Evolutionary conservation across 106 monocot species (phyloP).

Genomic region (Alisma plantagoaquatica): DNA sequence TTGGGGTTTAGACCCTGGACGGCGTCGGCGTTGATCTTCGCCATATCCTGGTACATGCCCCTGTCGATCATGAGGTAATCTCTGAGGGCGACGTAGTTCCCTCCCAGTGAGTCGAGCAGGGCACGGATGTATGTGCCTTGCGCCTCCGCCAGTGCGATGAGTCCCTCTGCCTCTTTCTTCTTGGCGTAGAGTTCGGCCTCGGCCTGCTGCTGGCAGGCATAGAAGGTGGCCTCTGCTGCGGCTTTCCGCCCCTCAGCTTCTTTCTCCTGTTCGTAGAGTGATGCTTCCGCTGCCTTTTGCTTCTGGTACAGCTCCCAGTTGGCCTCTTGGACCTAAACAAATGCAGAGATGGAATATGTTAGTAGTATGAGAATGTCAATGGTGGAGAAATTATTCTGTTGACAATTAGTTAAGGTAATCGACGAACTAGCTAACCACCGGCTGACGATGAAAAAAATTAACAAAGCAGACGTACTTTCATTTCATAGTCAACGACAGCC

Average conservation of each 20-base stretch:
- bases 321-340: slow-evolving; percentile 69
- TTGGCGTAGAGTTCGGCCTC: slow-evolving; percentile 59
- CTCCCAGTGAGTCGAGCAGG: slow-evolving; percentile 28
- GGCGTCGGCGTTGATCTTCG: slow-evolving; percentile 34
- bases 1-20: slow-evolving; percentile 49
- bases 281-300: slow-evolving; percentile 56
- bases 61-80: slow-evolving; percentile 64
- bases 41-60: slow-evolving; percentile 50
- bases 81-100: slow-evolving; percentile 36
- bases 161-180: slow-evolving; percentile 47
- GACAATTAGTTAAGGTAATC: no score
- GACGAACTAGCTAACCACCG: no score
- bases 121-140: slow-evolving; percentile 29
- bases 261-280: slow-evolving; percentile 45
- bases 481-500: slow-evolving; percentile 60
- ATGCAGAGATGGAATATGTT: no score
- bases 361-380: no score
- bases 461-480: no score
- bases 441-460: no score
- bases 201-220: slow-evolving; percentile 34
- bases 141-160: slow-evolving; percentile 35
- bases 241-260: slow-evolving; percentile 31
- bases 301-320: slow-evolving; percentile 60
- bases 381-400: no score
- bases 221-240: slow-evolving; percentile 37